Evolutionary conservation across 495 filamentous ascomycete genomes (phyloP).

Genomic region (Sphaerosporella brunnea): DNA sequence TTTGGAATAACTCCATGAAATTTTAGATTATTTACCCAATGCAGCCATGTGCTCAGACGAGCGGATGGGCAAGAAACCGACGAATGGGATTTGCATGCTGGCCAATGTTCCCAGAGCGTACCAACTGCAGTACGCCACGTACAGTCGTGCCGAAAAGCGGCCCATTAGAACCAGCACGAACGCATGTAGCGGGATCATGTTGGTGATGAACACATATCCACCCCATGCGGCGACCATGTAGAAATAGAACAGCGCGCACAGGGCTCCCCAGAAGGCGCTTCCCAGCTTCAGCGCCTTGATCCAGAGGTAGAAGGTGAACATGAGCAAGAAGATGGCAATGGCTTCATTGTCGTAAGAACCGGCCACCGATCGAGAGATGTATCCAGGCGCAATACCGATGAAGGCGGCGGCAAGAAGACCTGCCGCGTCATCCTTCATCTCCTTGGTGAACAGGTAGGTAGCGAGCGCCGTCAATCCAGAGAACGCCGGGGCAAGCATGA

Average conservation of each 20-base stretch:
- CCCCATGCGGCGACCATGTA: slow-evolving; percentile 99
- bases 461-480: slow-evolving; percentile 90
- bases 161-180: slow-evolving; percentile 97
- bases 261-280: slow-evolving; percentile 84
- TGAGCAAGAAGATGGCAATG: slow-evolving; percentile 95
- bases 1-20: not conserved
- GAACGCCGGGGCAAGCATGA: slow-evolving; percentile 86
- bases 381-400: slow-evolving; percentile 95
- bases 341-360: slow-evolving; percentile 99
- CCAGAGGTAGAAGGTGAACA: slow-evolving; percentile 98
- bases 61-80: slow-evolving; percentile 88
- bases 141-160: slow-evolving; percentile 78
- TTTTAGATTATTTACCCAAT: slow-evolving; percentile 49
- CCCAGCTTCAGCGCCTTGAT: slow-evolving; percentile 95
- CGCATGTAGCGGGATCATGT: slow-evolving; percentile 84
- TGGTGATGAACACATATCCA: slow-evolving; percentile 99
- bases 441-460: slow-evolving; percentile 87
- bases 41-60: slow-evolving; percentile 99
- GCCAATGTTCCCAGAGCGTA: slow-evolving; percentile 91
- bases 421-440: slow-evolving; percentile 87
- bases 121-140: slow-evolving; percentile 95
- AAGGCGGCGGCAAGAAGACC: slow-evolving; percentile 87
- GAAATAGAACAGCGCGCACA: slow-evolving; percentile 93
- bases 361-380: slow-evolving; percentile 93
- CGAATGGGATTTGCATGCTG: slow-evolving; percentile 99